Evolutionary conservation across 2,329 filamentous ascomycete genomes (phyloP), one percentile per base, ranked within the genome.

Genomic region (Aureobasidium sp.): DNA sequence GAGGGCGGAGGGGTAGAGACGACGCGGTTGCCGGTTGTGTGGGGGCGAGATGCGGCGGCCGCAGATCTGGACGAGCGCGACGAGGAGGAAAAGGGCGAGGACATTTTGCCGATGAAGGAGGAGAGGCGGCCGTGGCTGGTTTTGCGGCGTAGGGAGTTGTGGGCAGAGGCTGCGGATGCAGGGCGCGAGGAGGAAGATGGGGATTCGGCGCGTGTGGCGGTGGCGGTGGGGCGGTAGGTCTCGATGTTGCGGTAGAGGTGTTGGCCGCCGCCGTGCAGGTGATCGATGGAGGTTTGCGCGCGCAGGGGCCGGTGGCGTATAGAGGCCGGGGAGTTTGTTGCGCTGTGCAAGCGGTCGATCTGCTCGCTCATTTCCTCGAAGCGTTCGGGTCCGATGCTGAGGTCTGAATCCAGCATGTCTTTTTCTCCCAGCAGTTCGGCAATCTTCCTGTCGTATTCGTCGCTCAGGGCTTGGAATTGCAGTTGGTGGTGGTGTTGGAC

Each of bases 401-500:
- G 63, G 47, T 73, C 70, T 8, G 66, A 68, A 50, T 71, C 69
- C 2, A 71, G 65, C 46, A 64, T 63, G 9, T 65, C 64, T n/a
- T 65, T 64, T 23, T 68, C 68, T 21, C 64, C 66, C 10, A 72
- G 60, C 23, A 73, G 62, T 19, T 66, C 66, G 4, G 64, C 66
- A 15, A 73, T 66, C 29, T 67, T 65, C 13, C 64, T 65, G 55
- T 74, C 70, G 57, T 72, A 73, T 45, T 73, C 70, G 43, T 67
- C 64, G 6, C 68, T 71, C 9, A 73, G 63, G 3, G 57, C 61
- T 29, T 69, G 69, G 62, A 71, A 71, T 19, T 71, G 65, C 37
- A 67, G 65, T 7, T 70, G 70, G 57, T 74, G 71, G 65, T 66
- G 68, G 40, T 71, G 57, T 5, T 68, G 69, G 43, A 74, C 72